These are phyloP conservation scores for Begonia peltatifolia DNA, from an alignment of 306 rosid species.

Conservation along the genomic window DNA sequence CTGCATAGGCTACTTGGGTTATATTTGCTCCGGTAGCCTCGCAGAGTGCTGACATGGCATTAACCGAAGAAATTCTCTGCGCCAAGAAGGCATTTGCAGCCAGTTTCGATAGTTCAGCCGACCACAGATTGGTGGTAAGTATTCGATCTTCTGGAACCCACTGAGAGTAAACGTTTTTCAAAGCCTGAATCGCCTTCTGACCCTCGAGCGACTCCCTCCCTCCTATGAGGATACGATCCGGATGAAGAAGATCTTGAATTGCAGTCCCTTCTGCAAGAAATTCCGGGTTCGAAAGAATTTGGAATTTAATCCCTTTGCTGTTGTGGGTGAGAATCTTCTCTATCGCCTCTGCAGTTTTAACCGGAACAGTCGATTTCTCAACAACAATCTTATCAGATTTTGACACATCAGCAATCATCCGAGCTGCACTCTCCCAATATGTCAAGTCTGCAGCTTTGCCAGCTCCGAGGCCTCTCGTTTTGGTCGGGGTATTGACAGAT, in stretches of 20 bases:
- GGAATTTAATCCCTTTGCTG: constrained; percentile 71
- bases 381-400: constrained; percentile 85
- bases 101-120: constrained; percentile 87
- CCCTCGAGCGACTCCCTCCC: constrained; percentile 84
- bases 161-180: constrained; percentile 68
- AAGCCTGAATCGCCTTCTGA: constrained; percentile 48
- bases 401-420: constrained; percentile 90
- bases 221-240: constrained; percentile 79
- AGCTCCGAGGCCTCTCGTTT: constrained; percentile 88
- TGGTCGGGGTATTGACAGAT: constrained; percentile 89
- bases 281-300: constrained; percentile 83
- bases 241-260: constrained; percentile 67
- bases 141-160: constrained; percentile 79
- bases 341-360: constrained; percentile 92
- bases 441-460: constrained; percentile 93
- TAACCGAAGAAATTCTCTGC: constrained; percentile 83
- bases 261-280: constrained; percentile 98
- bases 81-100: constrained; percentile 98
- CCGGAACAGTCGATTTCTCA: constrained; percentile 93
- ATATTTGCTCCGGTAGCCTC: constrained; percentile 90
- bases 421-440: constrained; percentile 96
- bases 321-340: constrained; percentile 90
- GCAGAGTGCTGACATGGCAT: constrained; percentile 93
- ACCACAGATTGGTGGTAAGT: constrained; percentile 91
- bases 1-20: constrained; percentile 62